phyloP scores from a whole-genome alignment of 169 alveolate genomes.

The Neospora caninum region DNA sequence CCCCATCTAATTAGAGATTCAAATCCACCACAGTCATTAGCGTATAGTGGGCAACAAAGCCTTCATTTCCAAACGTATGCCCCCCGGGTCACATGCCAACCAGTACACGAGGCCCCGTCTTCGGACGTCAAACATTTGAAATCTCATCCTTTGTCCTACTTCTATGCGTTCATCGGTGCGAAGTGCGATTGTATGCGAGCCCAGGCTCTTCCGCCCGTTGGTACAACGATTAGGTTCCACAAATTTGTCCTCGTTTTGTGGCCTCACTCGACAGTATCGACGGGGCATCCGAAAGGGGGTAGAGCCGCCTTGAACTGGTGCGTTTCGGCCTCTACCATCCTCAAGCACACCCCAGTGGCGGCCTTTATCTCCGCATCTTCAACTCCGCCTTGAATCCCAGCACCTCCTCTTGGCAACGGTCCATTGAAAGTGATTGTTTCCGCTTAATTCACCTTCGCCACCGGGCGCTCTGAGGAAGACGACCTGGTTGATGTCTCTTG shows the following conservation, averaged over 20 bases:
- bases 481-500: neutral
- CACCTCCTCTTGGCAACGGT: neutral
- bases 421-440: neutral
- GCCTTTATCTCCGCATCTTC: neutral
- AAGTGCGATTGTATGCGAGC: too few relatives aligned
- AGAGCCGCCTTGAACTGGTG: neutral
- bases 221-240: neutral
- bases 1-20: neutral
- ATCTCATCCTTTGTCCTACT: too few relatives aligned
- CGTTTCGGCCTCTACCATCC: neutral
- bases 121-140: too few relatives aligned
- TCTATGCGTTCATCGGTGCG: too few relatives aligned
- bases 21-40: neutral
- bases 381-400: neutral
- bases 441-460: neutral
- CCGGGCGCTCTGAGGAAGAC: neutral
- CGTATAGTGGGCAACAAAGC: too few relatives aligned
- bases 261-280: neutral
- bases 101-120: too few relatives aligned
- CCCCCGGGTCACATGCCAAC: too few relatives aligned
- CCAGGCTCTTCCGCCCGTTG: too few relatives aligned
- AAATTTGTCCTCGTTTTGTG: neutral
- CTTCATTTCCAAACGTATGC: too few relatives aligned
- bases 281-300: conserved; percentile 20
- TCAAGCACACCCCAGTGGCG: neutral